Evolutionary conservation across 2,329 filamentous ascomycete species (phyloP), one percentile per base, ranked within the genome.

Genomic region (Geosmithia putterillii): DNA sequence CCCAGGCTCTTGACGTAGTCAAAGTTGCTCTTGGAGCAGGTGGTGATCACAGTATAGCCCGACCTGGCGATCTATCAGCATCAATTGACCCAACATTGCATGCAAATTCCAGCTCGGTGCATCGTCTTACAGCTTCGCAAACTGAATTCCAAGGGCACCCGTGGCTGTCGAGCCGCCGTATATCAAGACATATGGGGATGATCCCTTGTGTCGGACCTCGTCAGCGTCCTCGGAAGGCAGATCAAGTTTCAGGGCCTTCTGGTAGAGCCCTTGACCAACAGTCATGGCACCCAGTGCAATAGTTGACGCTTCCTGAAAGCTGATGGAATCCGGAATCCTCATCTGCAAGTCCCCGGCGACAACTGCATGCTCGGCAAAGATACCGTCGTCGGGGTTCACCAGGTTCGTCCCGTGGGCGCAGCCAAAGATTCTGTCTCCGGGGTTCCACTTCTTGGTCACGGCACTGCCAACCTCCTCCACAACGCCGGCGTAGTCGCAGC

Each of bases 121-220:
- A n/a, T n/a, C n/a, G n/a, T n/a, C n/a, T n/a, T n/a, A n/a, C 15
- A 59, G 52, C 48, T 62, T 64, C 43, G 64, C 64, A 47, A 53
- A 65, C 51, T 69, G 66, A 48, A 71, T 65, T 5, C 57, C 67
- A 43, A 74, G 69, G 38, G 75, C 70, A 54, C 69, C 70, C 0
- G 74, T 75, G 2, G 73, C 74, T 8, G 70, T 78, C 55, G 70
- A 70, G 15, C 64, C 66, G 37, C 66, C 69, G 43, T 70, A 68
- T 46, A 69, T 66, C 18, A 70, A 49, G 36, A 71, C 50, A n/a
- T n/a, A n/a, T n/a, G n/a, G n/a, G n/a, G n/a, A n/a, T n/a, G n/a
- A n/a, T n/a, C n/a, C n/a, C n/a, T n/a, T n/a, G n/a, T n/a, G n/a
- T n/a, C n/a, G n/a, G n/a, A n/a, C n/a, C n/a, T n/a, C n/a, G n/a